phyloP scores from a whole-genome alignment of 345 rosid genomes.

The Bruguiera sexangula region DNA sequence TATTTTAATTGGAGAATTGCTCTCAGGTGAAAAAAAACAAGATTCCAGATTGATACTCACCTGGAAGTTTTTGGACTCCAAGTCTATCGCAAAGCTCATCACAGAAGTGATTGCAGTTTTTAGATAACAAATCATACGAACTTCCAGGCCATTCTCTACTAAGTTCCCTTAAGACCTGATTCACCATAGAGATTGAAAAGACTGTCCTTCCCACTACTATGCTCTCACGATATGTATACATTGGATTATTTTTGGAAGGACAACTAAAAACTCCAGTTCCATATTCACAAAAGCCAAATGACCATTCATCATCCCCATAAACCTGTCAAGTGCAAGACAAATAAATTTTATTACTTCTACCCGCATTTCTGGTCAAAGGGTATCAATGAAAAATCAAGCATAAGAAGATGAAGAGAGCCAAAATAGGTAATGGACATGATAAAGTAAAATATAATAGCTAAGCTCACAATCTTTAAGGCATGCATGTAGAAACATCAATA shows the following conservation, averaged over 20 bases:
- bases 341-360: conserved; percentile 19
- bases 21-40: neutral
- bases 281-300: conserved; percentile 87
- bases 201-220: conserved; percentile 70
- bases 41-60: conserved; percentile 27
- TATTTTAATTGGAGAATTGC: neutral
- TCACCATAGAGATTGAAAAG: conserved; percentile 56
- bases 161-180: conserved; percentile 76
- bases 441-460: neutral
- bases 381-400: neutral
- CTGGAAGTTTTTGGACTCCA: conserved; percentile 92
- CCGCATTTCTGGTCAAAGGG: conserved; percentile 5
- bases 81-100: conserved; percentile 78
- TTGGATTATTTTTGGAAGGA: conserved; percentile 77
- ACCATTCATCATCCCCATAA: conserved; percentile 92
- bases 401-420: neutral
- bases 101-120: conserved; percentile 96
- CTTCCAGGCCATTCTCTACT: conserved; percentile 86
- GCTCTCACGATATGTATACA: conserved; percentile 81
- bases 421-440: neutral
- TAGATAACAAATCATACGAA: conserved; percentile 70
- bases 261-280: conserved; percentile 94
- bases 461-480: neutral
- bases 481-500: neutral
- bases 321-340: conserved; percentile 39